A percentile compares a stretch with the other conserved stretches of the same genome.
phyloP scores from a whole-genome alignment of 257 asterid genomes.

The Solanum tacnaense region DNA sequence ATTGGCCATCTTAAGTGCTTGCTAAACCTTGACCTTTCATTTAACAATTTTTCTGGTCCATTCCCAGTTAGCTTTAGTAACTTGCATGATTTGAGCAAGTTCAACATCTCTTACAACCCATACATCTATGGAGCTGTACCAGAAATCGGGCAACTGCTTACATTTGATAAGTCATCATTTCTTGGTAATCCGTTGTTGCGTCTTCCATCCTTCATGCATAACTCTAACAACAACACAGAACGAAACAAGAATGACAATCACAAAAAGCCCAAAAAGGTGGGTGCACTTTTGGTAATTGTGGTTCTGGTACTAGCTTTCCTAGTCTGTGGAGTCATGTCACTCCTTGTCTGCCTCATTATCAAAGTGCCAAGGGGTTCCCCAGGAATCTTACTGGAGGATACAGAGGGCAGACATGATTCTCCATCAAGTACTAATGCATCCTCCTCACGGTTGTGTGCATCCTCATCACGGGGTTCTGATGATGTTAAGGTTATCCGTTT shows the following conservation, averaged over 20 bases:
- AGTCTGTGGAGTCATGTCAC: constrained; percentile 45
- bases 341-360: constrained; percentile 35
- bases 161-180: constrained; percentile 72
- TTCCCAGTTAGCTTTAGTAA: constrained; percentile 51
- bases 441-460: constrained; percentile 16
- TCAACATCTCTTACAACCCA: constrained; percentile 80
- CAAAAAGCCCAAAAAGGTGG: constrained; percentile 14
- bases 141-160: constrained; percentile 51
- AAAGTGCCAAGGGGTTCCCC: constrained; percentile 34
- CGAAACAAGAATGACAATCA: not conserved
- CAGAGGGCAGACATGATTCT: constrained; percentile 14
- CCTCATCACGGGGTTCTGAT: constrained; percentile 7
- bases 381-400: constrained; percentile 29
- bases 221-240: constrained; percentile 13
- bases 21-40: constrained; percentile 60
- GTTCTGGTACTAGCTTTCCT: constrained; percentile 44
- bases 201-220: constrained; percentile 55
- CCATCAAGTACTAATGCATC: constrained; percentile 16
- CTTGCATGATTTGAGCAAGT: constrained; percentile 53
- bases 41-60: constrained; percentile 66
- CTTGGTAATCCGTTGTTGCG: constrained; percentile 54
- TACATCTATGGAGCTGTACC: constrained; percentile 58
- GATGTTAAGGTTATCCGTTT: constrained; percentile 62
- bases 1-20: constrained; percentile 66
- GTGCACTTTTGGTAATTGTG: constrained; percentile 31